Base-by-base conservation (phyloP, 2,329 filamentous ascomycete genomes). In the Xylaria sp. region DNA sequence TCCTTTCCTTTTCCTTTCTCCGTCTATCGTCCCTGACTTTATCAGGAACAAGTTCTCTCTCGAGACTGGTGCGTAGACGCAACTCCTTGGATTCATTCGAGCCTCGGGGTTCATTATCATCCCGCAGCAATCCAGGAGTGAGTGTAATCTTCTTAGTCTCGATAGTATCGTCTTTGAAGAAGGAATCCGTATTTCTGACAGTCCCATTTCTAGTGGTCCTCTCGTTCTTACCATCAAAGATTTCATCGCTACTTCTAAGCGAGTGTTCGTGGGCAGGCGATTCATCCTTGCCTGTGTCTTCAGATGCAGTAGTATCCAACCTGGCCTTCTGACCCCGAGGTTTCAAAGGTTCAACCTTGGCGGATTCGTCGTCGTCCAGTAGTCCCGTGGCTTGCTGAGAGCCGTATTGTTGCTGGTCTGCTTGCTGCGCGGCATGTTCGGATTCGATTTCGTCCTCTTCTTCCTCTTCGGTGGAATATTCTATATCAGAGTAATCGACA, bases 131-230 rank as follows among this genome's bases (percentile, higher is more conserved):
- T 67, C 96, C 96, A 1, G 94, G 94, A 2, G 94, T 99, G 50
- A 99, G 83, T 0, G 92, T 96, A 66, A 99, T 97, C 78, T 97
- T 97, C 75, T 95, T 92, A 2, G 94, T 97, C 74, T 97, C 94
- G 44, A 91, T 89, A 37, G 85, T 91, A 70, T 99, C 93, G 70
- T 97, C 94, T 74, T 92, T 96, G 80, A 97, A 97, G 79, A 97
- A 97, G 0, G 93, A 96, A 75, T 97, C 93, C 3, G 91, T 93
- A 71, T 95, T 95, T 64, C 93, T 85, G 50, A 96, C 83, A 19
- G 90, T 93, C 48, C 92, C 92, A 67, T 96, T 95, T 64, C 88
- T 85, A 42, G 91, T 92, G 71, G 88, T 84, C 71, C 80, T 81
- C 59, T 79, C 77, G 1, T 74, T 68, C 62, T 80, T 84, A 52